Evolutionary conservation across 768 basidiomycete species (phyloP), one percentile per base, ranked within the genome.

Genomic region (Boletus subcaerulescens): DNA sequence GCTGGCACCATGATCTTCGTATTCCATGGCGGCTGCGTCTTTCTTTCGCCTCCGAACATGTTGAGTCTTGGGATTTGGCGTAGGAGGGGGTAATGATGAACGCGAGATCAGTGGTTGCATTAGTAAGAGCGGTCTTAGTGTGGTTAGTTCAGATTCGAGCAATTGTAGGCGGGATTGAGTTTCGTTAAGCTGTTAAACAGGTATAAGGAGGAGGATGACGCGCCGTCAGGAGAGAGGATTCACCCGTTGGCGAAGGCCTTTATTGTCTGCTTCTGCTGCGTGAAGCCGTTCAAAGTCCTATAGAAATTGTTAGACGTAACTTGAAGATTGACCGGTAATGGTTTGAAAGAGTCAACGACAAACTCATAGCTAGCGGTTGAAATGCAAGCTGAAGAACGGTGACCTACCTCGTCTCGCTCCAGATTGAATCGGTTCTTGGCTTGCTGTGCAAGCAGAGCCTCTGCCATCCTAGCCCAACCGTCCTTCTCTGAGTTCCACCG

Each of bases 91-190:
- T 18, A 62, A 38, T 1, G 60, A 55, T 24, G 62, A 42, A 56
- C 48, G 56, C 39, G 70, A 57, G 39, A 73, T 60, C 20, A 71
- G 74, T 18, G 85, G 81, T 45, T 85, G 82, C 78, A 89, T 82
- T 14, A 89, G 72, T 43, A 91, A 76, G 35, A 89, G 68, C 0
- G 89, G 89, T 45, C 83, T 82, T 32, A 91, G 77, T 57, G 82
- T 81, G 3, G 73, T 68, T 9, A 91, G 74, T 64, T 91, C 89
- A 12, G 76, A 63, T 70, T 91, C 89, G 0, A 91, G 76, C 2
- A 74, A 58, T 24, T 76, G 68, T 12, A 85, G 69, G 38, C 86
- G 80, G 6, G 65, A 61, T 58, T 85, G 81, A 0, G 81, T 75
- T 52, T 87, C 84, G 42, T 75, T 67, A 7, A 91, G 74, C 88